Percentiles rank a stretch among this genome's conserved stretches.
Conservation (phyloP, 495 filamentous ascomycete genomes). For the Penicillium chermesinum region DNA sequence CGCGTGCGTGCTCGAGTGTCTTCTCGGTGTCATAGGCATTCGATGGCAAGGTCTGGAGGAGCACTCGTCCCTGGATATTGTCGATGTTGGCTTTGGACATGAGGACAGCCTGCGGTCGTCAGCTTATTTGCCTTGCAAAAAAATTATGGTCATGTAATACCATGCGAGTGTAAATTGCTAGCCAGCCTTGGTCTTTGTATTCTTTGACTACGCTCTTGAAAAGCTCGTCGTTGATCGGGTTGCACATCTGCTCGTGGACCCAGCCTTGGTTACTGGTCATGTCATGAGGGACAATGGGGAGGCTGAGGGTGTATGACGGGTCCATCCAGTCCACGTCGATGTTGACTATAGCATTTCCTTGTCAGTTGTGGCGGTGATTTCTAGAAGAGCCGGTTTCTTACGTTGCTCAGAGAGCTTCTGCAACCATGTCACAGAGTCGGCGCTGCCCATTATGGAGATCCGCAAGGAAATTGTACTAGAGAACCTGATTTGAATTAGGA, state of each 20-base stretch:
- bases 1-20: constrained; percentile 33
- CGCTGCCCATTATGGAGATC: constrained; percentile 12
- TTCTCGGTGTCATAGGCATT: constrained; percentile 29
- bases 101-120: constrained; percentile 20
- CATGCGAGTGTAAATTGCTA: constrained; percentile 37
- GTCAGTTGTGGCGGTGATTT: background rate
- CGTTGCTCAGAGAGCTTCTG: constrained; percentile 17
- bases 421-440: constrained; percentile 14
- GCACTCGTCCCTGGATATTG: constrained; percentile 33
- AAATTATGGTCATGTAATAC: constrained; percentile 9
- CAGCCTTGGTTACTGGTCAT: constrained; percentile 42
- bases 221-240: constrained; percentile 31
- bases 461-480: background rate
- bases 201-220: constrained; percentile 29
- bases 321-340: constrained; percentile 43
- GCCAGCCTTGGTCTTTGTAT: constrained; percentile 36
- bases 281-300: constrained; percentile 33
- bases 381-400: too few species aligned
- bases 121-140: background rate
- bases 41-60: constrained; percentile 35
- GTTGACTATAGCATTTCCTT: constrained; percentile 22
- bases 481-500: background rate
- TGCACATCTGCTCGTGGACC: constrained; percentile 34
- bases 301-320: constrained; percentile 28
- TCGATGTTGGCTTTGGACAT: constrained; percentile 40